These are phyloP conservation scores for Microsporum canis DNA, from an alignment of 2,329 filamentous ascomycete species.

Conservation along the genomic window DNA sequence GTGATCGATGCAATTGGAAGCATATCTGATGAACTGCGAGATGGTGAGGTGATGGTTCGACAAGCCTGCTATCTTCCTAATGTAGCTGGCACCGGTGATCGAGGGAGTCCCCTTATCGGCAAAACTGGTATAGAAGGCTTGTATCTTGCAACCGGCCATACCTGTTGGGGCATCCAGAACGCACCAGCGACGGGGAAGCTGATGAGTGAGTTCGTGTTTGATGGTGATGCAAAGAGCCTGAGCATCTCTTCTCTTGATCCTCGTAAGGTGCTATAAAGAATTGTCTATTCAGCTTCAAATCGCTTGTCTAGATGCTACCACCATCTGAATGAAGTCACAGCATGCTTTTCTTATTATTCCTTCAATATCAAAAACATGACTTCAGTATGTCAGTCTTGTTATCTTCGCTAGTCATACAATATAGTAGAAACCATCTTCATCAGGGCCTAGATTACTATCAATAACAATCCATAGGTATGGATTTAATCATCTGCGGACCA, in stretches of 20 bases:
- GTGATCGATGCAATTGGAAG: constrained; percentile 63
- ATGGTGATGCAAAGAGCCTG: constrained; percentile 58
- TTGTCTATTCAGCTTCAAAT: not conserved
- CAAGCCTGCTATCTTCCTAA: constrained; percentile 93
- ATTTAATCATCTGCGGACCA: not conserved
- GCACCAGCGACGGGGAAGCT: constrained; percentile 74
- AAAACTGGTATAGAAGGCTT: constrained; percentile 60
- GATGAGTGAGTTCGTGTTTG: constrained; percentile 68
- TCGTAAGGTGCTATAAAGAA: constrained; percentile 37
- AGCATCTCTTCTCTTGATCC: constrained; percentile 57
- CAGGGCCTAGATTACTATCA: too few relatives aligned
- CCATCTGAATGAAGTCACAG: not conserved
- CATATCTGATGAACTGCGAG: constrained; percentile 47
- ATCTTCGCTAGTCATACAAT: too few relatives aligned
- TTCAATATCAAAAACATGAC: not conserved
- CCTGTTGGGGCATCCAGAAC: constrained; percentile 98
- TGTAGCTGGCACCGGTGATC: constrained; percentile 39
- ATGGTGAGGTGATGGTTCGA: constrained; percentile 57
- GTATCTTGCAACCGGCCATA: constrained; percentile 78
- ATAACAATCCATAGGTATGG: too few relatives aligned
- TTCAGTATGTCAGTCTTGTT: not conserved
- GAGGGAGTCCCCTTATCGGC: constrained; percentile 67
- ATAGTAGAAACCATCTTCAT: too few relatives aligned
- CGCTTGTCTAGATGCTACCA: not conserved
- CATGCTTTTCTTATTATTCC: not conserved